Base-by-base conservation (phyloP, 2,329 filamentous ascomycete genomes). In the Fusarium liriodendri region DNA sequence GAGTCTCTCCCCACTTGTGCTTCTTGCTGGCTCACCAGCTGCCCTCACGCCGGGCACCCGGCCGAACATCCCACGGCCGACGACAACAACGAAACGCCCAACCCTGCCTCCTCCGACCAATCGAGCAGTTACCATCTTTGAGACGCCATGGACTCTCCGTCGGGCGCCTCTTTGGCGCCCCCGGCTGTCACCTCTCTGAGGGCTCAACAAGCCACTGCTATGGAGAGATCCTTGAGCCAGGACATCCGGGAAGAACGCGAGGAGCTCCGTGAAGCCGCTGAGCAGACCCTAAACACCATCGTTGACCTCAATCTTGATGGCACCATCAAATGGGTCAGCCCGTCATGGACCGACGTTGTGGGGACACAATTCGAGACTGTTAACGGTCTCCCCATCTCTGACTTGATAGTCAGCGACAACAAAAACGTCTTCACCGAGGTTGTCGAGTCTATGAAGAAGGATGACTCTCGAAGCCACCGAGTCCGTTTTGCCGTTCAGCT, bases 241-340 rank as follows among this genome's bases (percentile, higher is more conserved):
- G 92, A 98, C 82, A 98, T 98, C 78, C 92, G 94, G 77, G 95
- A 97, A 80, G 95, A 98, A 85, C 91, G 95, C 72, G 94, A 98
- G 81, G 96, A 98, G 81, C 89, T 99, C 76, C 95, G 95, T 80
- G 94, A 98, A 85, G 97, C 96, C 45, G 97, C 96, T 60, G 96
- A 98, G 84, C 95, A 98, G 85, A 98, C 95, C 25, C 88, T 98
- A 81, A 99, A 98, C 83, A 94, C 97, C 73, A 98, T 99, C 81
- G 89, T 99, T 80, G 96, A 99, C 84, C 88, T 99, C 74, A 95
- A 95, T 79, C 89, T 98, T 65, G 94, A 98, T 80, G 95, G 95
- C 74, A 93, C 91, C 70, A 93, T 99, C 79, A 93, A 95, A 84
- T 99, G 97, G 94, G 95, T 97, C 78, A 98, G 96, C 82, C 94